Base-by-base conservation (phyloP, 78 protist species). In the Dictyostelium intermedium region DNA sequence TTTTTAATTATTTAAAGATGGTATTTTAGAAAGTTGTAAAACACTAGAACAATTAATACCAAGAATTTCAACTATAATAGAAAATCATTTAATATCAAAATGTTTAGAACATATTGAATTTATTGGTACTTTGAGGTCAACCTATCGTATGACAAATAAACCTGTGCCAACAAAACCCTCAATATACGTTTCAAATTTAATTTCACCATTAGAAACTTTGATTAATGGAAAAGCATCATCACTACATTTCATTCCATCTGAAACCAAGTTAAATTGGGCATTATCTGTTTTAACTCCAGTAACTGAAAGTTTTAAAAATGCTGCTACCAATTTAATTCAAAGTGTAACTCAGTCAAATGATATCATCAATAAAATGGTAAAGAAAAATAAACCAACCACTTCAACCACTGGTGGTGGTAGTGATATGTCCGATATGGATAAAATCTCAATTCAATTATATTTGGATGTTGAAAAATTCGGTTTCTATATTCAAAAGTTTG, bases 101-200 rank as follows among this genome's bases (percentile, higher is more conserved):
- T 87, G 93, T 78, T 87, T 79, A 43, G 93, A 87, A 32, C 23
- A 50, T 78, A 27, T 87, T 25, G 25, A 66, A 60, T 66, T 78
- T 30, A 87, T 87, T 20, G 45, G 60, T 43, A 72, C 93, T 6
- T 23, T 87, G 18, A 56, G 83, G 16, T 45, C 93, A 23, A 60
- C 84, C 11, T 87, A 87, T 61, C 39, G 93, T 43, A 41, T 87
- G 63, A 87, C 84, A 23, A 87, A 87, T 43, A 87, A 87, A 66
- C 93, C 93, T 45, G 13, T 79, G 0, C 93, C 93, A 61, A 79
- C 93, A 13, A 60, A 76, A 79, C 81, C 84, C 18, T 78, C 93
- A 43, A 45, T 30, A 3, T 87, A 87, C 66, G 85, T 87, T 25
- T 79, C 70, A 60, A n/a, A n/a, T 25, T 11, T 87, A 23, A n/a